These are phyloP conservation scores for Tuber melanosporum DNA, from an alignment of 495 filamentous ascomycete species.

Conservation along the genomic window DNA sequence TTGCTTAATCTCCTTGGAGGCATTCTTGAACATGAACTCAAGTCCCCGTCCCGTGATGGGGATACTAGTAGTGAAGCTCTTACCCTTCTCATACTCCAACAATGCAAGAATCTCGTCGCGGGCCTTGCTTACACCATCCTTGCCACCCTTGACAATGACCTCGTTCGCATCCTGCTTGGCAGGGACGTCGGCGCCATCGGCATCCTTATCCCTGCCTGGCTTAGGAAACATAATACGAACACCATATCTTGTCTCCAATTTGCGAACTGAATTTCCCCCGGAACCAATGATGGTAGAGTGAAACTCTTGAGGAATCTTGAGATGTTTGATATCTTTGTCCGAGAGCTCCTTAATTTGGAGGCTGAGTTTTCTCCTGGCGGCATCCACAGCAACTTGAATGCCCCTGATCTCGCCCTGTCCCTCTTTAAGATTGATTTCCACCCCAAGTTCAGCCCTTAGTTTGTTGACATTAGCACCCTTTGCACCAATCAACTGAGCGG, in stretches of 20 bases:
- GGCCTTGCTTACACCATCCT: slow-evolving; percentile 81
- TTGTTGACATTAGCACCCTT: slow-evolving; percentile 90
- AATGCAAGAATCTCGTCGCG: slow-evolving; percentile 81
- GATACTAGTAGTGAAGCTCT: slow-evolving; percentile 68
- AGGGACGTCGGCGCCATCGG: slow-evolving; percentile 55
- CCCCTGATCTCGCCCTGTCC: slow-evolving; percentile 58
- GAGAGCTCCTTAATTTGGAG: slow-evolving; percentile 45
- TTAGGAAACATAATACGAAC: slow-evolving; percentile 91
- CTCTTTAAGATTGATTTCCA: slow-evolving; percentile 87
- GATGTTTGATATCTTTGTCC: slow-evolving; percentile 34
- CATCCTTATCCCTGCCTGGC: slow-evolving; percentile 62
- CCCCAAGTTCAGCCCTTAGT: slow-evolving; percentile 92
- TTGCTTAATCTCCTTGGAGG: slow-evolving; percentile 82
- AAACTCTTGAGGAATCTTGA: slow-evolving; percentile 37
- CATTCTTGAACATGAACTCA: slow-evolving; percentile 80
- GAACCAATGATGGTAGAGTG: slow-evolving; percentile 40
- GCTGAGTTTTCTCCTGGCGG: slow-evolving; percentile 48
- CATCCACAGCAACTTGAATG: slow-evolving; percentile 64
- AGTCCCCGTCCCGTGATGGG: slow-evolving; percentile 81
- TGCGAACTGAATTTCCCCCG: slow-evolving; percentile 37
- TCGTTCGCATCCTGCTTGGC: slow-evolving; percentile 77
- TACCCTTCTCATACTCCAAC: slow-evolving; percentile 78
- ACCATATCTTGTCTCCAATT: slow-evolving; percentile 59
- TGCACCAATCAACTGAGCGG: slow-evolving; percentile 87
- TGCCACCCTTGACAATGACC: slow-evolving; percentile 82